phyloP scores from a whole-genome alignment of 2,329 filamentous ascomycete genomes.

The Chrysoporthe puriensis region DNA sequence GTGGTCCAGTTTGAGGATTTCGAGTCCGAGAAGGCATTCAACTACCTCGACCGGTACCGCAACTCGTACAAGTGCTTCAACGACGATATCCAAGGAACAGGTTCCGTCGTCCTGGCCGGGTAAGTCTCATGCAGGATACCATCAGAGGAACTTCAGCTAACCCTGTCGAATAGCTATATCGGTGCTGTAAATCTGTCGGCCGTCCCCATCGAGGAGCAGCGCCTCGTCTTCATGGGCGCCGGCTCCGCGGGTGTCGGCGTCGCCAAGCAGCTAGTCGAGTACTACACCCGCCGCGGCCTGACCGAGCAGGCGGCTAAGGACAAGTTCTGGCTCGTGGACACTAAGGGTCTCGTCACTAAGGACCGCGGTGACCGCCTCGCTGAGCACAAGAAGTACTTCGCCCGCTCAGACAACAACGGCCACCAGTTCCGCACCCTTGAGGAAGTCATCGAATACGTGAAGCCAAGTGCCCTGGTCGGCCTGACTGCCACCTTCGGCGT shows the following conservation, averaged over 20 bases:
- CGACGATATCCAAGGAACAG: slow-evolving; percentile 97
- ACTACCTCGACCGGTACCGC: slow-evolving; percentile 87
- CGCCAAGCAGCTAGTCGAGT: slow-evolving; percentile 96
- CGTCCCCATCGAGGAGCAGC: slow-evolving; percentile 85
- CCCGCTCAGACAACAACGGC: slow-evolving; percentile 65
- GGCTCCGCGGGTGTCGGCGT: slow-evolving; percentile 96
- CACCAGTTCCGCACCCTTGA: slow-evolving; percentile 78
- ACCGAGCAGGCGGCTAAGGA: slow-evolving; percentile 83
- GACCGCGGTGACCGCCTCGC: slow-evolving; percentile 94
- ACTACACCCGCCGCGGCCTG: slow-evolving; percentile 90
- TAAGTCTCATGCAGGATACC: slow-evolving; percentile 41
- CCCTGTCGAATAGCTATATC: slow-evolving; percentile 58
- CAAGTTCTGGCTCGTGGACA: slow-evolving; percentile 98
- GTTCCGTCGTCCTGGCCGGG: slow-evolving; percentile 90
- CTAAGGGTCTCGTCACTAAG: slow-evolving; percentile 89
- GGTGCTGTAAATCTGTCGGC: slow-evolving; percentile 81
- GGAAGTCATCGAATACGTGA: slow-evolving; percentile 91
- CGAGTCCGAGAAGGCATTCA: slow-evolving; percentile 90
- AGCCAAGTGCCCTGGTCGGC: slow-evolving; percentile 92
- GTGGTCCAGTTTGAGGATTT: slow-evolving; percentile 96
- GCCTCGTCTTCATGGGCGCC: slow-evolving; percentile 93
- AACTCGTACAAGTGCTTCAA: slow-evolving; percentile 95
- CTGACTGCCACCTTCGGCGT: slow-evolving; percentile 92
- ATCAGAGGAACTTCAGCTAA: slow-evolving; percentile 49
- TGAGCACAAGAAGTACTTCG: slow-evolving; percentile 81